A percentile compares a stretch with the other conserved stretches of the same genome.
phyloP scores from a whole-genome alignment of 352 stramenopile genomes.

The Pythium volutum region DNA sequence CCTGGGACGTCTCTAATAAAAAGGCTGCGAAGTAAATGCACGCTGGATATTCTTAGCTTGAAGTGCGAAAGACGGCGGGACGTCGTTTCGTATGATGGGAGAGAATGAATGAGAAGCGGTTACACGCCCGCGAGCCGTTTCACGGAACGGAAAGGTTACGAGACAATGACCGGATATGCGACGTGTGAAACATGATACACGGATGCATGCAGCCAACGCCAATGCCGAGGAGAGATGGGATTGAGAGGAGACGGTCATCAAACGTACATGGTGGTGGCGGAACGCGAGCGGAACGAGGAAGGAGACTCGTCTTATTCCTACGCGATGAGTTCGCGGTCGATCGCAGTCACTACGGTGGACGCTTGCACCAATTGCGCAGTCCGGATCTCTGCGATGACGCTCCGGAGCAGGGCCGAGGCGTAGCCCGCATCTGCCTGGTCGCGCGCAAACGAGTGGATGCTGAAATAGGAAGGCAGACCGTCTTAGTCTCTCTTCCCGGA shows the following conservation, averaged over 20 bases:
- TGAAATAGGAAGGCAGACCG: too few species aligned
- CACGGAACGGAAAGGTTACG: slow-evolving; percentile 3
- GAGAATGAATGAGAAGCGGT: neutral
- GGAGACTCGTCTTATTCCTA: slow-evolving; percentile 19
- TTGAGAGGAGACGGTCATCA: too few species aligned
- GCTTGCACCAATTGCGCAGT: neutral
- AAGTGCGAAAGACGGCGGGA: too few species aligned
- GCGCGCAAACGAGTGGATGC: slow-evolving; percentile 21
- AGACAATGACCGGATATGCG: slow-evolving; percentile 2
- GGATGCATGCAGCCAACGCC: too few species aligned
- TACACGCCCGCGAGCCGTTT: neutral
- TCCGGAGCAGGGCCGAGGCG: neutral
- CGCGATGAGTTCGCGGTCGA: slow-evolving; percentile 21
- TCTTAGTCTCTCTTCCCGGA: neutral
- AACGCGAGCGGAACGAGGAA: slow-evolving; percentile 8
- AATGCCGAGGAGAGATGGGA: neutral
- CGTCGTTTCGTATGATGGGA: too few species aligned
- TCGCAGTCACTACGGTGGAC: slow-evolving; percentile 5
- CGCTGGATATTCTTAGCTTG: slow-evolving; percentile 5
- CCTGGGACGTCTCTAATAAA: too few species aligned
- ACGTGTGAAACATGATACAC: too few species aligned
- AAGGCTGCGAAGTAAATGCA: too few species aligned
- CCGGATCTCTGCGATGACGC: neutral
- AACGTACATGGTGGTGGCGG: slow-evolving; percentile 4
- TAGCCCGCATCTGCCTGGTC: slow-evolving; percentile 7